Conservation (phyloP, 192 early-diverging fungal species). For the Fimicolochytrium jonesii region DNA sequence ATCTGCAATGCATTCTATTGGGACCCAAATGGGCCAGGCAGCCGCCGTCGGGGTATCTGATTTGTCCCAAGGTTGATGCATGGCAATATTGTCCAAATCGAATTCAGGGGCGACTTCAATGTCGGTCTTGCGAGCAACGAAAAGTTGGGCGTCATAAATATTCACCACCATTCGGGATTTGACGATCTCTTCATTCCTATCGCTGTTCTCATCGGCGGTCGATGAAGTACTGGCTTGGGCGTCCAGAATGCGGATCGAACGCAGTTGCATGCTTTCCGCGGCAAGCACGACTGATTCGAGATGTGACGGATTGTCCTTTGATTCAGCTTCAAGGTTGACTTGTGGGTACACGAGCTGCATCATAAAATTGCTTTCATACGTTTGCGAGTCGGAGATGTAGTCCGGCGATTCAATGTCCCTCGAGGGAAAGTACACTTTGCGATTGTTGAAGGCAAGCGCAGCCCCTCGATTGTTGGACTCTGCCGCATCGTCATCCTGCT, state of each 20-base stretch:
- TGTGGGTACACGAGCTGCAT: slow-evolving; percentile 69
- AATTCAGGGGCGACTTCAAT: slow-evolving; percentile 13
- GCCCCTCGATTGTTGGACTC: background rate
- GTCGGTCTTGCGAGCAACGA: slow-evolving; percentile 31
- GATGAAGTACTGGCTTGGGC: background rate
- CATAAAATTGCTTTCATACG: slow-evolving; percentile 53
- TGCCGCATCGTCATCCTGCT: slow-evolving; percentile 11
- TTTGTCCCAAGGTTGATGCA: background rate
- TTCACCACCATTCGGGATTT: slow-evolving; percentile 59
- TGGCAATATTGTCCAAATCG: slow-evolving; percentile 33
- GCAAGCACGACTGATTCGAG: slow-evolving; percentile 53
- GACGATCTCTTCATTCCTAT: slow-evolving; percentile 50
- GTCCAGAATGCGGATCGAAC: slow-evolving; percentile 55
- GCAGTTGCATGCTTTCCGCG: slow-evolving; percentile 57
- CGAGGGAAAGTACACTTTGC: slow-evolving; percentile 31
- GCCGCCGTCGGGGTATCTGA: background rate
- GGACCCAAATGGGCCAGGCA: slow-evolving; percentile 66
- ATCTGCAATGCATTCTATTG: slow-evolving; percentile 61
- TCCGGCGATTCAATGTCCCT: slow-evolving; percentile 45
- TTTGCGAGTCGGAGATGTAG: slow-evolving; percentile 51
- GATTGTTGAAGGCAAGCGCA: slow-evolving; percentile 10
- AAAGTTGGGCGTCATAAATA: slow-evolving; percentile 64
- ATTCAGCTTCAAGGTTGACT: slow-evolving; percentile 60
- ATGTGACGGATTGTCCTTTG: slow-evolving; percentile 31
- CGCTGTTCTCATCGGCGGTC: slow-evolving; percentile 38